Evolutionary conservation across 306 rosid species (phyloP).

Genomic region (Abrus pulchellus): DNA sequence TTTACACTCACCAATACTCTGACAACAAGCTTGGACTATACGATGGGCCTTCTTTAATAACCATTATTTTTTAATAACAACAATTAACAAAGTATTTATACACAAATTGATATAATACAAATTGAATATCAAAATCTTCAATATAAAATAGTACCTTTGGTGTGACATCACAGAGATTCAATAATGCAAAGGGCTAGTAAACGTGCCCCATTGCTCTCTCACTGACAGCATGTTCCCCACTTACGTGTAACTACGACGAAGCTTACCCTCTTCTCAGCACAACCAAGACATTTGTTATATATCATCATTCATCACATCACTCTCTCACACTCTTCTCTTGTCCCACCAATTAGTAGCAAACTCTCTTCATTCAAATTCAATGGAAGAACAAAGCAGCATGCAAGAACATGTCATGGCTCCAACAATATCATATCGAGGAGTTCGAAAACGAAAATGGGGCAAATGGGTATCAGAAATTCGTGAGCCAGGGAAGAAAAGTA

Average conservation of each 20-base stretch:
- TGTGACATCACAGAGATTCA: conserved; percentile 5
- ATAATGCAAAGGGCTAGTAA: conserved; percentile 30
- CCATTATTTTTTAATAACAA: background rate
- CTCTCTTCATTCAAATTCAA: conserved; percentile 25
- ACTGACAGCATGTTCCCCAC: conserved; percentile 75
- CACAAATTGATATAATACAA: no score
- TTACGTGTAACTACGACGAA: conserved; percentile 67
- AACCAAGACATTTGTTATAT: no score
- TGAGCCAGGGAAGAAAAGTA: conserved; percentile 78
- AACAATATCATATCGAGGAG: conserved; percentile 61
- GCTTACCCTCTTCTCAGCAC: conserved; percentile 24
- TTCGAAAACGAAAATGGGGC: conserved; percentile 91
- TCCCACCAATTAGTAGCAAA: no score
- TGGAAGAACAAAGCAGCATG: conserved; percentile 29
- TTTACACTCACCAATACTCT: conserved; percentile 17
- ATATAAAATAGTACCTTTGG: background rate
- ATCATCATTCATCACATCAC: conserved; percentile 1
- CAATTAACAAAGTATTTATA: no score
- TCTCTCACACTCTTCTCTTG: background rate
- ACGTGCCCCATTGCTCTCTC: conserved; percentile 49
- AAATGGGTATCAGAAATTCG: conserved; percentile 96
- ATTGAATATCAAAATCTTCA: no score
- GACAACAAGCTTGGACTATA: background rate
- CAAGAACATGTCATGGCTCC: conserved; percentile 41
- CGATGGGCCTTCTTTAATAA: background rate